Conservation (phyloP, 164 flowering plant genomes). For the Buxus sempervirens region DNA sequence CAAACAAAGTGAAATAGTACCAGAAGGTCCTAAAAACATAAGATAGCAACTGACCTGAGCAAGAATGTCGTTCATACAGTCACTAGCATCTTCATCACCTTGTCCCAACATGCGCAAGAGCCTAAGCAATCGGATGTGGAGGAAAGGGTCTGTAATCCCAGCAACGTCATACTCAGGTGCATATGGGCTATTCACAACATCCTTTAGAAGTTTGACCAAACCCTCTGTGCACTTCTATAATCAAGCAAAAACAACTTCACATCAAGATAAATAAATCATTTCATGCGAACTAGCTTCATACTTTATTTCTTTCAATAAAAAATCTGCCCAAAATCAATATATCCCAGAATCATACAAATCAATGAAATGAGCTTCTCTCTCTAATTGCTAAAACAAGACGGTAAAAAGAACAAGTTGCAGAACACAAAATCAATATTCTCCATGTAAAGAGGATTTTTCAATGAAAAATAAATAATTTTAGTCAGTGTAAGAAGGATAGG, state of each 20-base stretch:
- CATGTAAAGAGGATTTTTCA: no score
- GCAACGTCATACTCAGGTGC: slow-evolving; percentile 95
- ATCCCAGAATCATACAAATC: neutral
- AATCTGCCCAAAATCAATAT: neutral
- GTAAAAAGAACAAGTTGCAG: neutral
- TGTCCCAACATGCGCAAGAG: slow-evolving; percentile 79
- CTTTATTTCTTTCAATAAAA: neutral
- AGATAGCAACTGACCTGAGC: slow-evolving; percentile 73
- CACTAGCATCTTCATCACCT: slow-evolving; percentile 97
- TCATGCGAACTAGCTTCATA: neutral
- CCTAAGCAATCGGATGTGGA: slow-evolving; percentile 84
- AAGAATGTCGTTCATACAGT: slow-evolving; percentile 94
- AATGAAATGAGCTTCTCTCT: neutral
- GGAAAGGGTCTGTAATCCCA: slow-evolving; percentile 97
- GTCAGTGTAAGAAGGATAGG: no score
- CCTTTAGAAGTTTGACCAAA: slow-evolving; percentile 79
- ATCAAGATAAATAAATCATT: slow-evolving; percentile 3
- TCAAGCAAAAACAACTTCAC: slow-evolving; percentile 13
- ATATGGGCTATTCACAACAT: slow-evolving; percentile 88
- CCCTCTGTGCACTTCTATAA: slow-evolving; percentile 76
- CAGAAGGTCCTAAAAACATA: neutral
- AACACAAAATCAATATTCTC: no score
- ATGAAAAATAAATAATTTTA: no score
- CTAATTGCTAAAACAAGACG: neutral
- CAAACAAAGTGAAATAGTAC: neutral